phyloP scores from a whole-genome alignment of 2,329 filamentous ascomycete species.

The Biscogniauxia sp. region DNA sequence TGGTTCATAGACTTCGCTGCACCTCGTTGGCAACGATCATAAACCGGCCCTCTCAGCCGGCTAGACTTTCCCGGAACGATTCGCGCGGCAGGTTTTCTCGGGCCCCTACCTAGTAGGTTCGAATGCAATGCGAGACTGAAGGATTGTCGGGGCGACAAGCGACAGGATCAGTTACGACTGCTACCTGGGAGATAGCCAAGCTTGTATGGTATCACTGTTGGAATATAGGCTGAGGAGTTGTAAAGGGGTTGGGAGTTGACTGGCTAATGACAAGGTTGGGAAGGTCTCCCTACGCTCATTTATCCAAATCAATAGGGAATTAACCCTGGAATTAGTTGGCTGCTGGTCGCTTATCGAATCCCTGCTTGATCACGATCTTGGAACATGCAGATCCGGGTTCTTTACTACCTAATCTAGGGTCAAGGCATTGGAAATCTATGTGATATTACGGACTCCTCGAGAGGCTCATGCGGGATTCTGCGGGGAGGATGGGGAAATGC shows the following conservation, averaged over 20 bases:
- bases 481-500: slow-evolving; percentile 4
- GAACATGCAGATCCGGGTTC: neutral
- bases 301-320: slow-evolving; percentile 29
- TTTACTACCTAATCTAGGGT: neutral
- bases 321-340: slow-evolving; percentile 14
- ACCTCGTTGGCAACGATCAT: slow-evolving; percentile 8
- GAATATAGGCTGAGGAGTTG: slow-evolving; percentile 30
- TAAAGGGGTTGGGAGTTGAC: slow-evolving; percentile 17
- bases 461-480: slow-evolving; percentile 4
- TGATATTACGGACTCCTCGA: slow-evolving; percentile 1
- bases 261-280: slow-evolving; percentile 23
- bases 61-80: slow-evolving; percentile 4
- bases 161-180: slow-evolving; percentile 4
- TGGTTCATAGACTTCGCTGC: neutral
- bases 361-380: slow-evolving; percentile 11
- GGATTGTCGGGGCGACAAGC: slow-evolving; percentile 15
- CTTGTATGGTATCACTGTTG: slow-evolving; percentile 15
- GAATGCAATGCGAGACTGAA: slow-evolving; percentile 13
- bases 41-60: slow-evolving; percentile 19
- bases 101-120: neutral
- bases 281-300: slow-evolving; percentile 19
- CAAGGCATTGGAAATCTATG: neutral
- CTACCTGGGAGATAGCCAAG: slow-evolving; percentile 12
- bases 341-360: slow-evolving; percentile 5
- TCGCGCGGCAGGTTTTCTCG: slow-evolving; percentile 3